Conservation (phyloP, 78 protist species). For the Dictyostelium firmibasis region DNA sequence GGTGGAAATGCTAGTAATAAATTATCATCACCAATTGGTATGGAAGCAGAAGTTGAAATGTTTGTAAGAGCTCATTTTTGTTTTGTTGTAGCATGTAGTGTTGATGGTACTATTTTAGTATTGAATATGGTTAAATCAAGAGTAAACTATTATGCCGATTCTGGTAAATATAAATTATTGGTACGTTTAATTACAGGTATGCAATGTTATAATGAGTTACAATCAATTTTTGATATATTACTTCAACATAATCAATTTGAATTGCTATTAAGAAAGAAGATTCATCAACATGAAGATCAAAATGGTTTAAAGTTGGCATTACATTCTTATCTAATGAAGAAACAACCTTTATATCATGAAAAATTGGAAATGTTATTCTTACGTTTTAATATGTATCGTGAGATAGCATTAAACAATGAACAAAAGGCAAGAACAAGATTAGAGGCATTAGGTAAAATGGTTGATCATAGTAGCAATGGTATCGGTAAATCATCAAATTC, state of each 20-base stretch:
- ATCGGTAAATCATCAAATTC: not conserved
- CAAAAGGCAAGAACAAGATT: conserved; percentile 30
- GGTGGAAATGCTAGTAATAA: not conserved
- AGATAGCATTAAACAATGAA: conserved; percentile 57
- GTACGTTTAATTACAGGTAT: conserved; percentile 73
- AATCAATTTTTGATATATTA: conserved; percentile 68
- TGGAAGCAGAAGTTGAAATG: conserved; percentile 67
- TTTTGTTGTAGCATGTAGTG: conserved; percentile 76
- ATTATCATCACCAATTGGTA: conserved; percentile 1
- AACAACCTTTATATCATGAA: conserved; percentile 73
- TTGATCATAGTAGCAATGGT: not conserved
- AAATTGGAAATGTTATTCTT: conserved; percentile 75
- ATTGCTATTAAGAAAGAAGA: conserved; percentile 71
- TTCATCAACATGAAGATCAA: conserved; percentile 70
- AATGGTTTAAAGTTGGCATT: conserved; percentile 62
- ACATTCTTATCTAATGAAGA: conserved; percentile 62
- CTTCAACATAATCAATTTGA: conserved; percentile 77
- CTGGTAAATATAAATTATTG: conserved; percentile 47
- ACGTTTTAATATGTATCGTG: conserved; percentile 81
- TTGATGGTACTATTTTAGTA: conserved; percentile 69
- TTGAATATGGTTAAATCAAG: conserved; percentile 56
- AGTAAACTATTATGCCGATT: conserved; percentile 47
- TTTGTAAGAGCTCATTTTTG: conserved; percentile 80
- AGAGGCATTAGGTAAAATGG: not conserved
- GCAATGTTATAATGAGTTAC: conserved; percentile 65